Conservation (phyloP, 306 rosid genomes). For the Fragaria nilgerrensis region DNA sequence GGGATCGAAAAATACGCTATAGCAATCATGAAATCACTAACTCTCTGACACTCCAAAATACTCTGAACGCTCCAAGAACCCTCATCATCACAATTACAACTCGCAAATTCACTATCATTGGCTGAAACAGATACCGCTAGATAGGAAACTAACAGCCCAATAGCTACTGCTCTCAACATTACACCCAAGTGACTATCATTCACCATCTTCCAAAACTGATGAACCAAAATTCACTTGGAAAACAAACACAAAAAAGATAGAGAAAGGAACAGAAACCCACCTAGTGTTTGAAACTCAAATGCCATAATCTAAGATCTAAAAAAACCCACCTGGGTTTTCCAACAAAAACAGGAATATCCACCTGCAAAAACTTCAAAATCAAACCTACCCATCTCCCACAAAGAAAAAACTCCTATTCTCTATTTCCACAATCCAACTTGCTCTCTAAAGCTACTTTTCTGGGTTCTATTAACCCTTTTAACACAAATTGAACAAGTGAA, state of each 20-base stretch:
- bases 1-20: conserved; percentile 48
- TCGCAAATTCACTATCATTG: conserved; percentile 33
- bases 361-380: conserved; percentile 1
- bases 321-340: conserved; percentile 14
- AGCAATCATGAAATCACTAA: conserved; percentile 42
- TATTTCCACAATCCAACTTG: not conserved
- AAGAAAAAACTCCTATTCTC: not conserved
- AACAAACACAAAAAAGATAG: not conserved
- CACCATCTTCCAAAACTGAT: conserved; percentile 4
- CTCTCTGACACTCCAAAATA: conserved; percentile 38
- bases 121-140: conserved; percentile 35
- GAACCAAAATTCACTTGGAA: conserved; percentile 8
- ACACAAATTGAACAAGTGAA: not conserved
- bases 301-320: conserved; percentile 8
- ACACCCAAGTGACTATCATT: conserved; percentile 19
- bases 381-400: conserved; percentile 13
- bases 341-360: conserved; percentile 7
- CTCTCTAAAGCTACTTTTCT: not conserved
- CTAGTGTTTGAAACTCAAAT: not conserved
- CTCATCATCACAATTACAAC: conserved; percentile 58
- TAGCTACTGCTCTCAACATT: conserved; percentile 37
- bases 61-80: conserved; percentile 42
- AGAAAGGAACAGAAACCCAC: conserved; percentile 4
- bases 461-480: not conserved
- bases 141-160: conserved; percentile 25